Evolutionary conservation across 192 early-diverging fungal genomes (phyloP), one percentile per base, ranked within the genome.

Genomic region (Spizellomyces punctatus): DNA sequence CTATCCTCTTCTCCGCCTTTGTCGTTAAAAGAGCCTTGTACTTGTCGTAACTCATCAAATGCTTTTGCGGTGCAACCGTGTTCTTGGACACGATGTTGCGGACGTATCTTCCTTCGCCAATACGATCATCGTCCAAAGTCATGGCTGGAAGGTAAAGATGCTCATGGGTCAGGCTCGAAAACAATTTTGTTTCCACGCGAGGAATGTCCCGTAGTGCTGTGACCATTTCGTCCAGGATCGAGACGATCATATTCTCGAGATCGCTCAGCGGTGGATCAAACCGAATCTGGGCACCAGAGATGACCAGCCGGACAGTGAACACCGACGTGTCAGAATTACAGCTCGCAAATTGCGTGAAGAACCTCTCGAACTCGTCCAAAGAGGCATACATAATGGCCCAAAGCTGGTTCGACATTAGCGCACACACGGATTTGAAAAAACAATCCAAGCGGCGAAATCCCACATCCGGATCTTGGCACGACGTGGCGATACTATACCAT

Each of bases 1-100:
- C 88, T 19, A 89, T 82, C 47, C 80, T 55, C 77, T 89, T 89
- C 67, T 89, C 88, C 5, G 88, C 88, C 72, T 86, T 86, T 36
- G 89, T 83, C 14, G 84, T 89, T 60, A 89, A 67, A 45, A 89
- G 68, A 5, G 78, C 61, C 71, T 89, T 89, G 78, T 88, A 88
- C 64, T 88, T 88, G 46, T 89, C 87, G 67, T 88, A 88, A 17
- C 73, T 76, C 76, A 85, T 66, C 58, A 89, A 58, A 50, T 85
- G 82, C 63, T 88, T 89, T 67, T 89, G 87, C 17, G 87, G 84
- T 10, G 78, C 81, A 10, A 85, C 69, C 16, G 83, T 88, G 58
- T 89, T 89, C 57, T 86, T 83, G 6, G 82, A 54, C 16, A 89
- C 75, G 44, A 88, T 88, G 54, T 67, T 46, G 14, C 80, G 19